Percentiles rank a stretch among this genome's conserved stretches.
These are phyloP conservation scores for Lasiodiplodia citricola DNA, from an alignment of 2,329 filamentous ascomycete species.

Conservation along the genomic window DNA sequence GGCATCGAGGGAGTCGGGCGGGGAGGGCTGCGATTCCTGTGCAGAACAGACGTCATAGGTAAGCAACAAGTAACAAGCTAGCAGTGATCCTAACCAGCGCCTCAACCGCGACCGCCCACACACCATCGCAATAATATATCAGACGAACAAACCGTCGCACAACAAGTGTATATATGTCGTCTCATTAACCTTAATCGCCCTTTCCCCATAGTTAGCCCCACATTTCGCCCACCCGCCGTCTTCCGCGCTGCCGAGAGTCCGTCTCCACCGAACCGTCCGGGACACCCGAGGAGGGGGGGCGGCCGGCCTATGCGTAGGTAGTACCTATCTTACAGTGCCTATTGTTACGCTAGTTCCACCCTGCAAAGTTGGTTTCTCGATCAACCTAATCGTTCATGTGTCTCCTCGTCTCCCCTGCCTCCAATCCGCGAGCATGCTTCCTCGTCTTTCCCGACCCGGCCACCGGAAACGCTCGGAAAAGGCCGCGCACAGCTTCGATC, in stretches of 20 bases:
- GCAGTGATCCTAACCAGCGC: not conserved
- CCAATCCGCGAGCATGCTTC: too few relatives aligned
- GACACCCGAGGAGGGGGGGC: not conserved
- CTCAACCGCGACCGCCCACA: not conserved
- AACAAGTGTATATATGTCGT: not conserved
- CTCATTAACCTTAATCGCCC: not conserved
- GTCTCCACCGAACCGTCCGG: not conserved
- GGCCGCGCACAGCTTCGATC: too few relatives aligned
- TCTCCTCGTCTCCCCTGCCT: too few relatives aligned
- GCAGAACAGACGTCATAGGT: not conserved
- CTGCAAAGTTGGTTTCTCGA: too few relatives aligned
- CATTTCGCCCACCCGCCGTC: not conserved
- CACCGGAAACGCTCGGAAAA: too few relatives aligned
- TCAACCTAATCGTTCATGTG: too few relatives aligned
- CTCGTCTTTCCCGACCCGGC: too few relatives aligned
- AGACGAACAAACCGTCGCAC: not conserved
- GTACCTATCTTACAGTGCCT: too few relatives aligned
- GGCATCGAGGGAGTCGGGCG: not conserved
- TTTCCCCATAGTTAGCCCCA: not conserved
- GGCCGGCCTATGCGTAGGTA: too few relatives aligned
- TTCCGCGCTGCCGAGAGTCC: not conserved
- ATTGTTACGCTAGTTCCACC: too few relatives aligned
- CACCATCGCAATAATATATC: not conserved
- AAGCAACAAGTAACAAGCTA: too few relatives aligned
- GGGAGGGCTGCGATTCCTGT: not conserved